phyloP scores from a whole-genome alignment of 2,329 filamentous ascomycete genomes.

The Venturia nashicola region DNA sequence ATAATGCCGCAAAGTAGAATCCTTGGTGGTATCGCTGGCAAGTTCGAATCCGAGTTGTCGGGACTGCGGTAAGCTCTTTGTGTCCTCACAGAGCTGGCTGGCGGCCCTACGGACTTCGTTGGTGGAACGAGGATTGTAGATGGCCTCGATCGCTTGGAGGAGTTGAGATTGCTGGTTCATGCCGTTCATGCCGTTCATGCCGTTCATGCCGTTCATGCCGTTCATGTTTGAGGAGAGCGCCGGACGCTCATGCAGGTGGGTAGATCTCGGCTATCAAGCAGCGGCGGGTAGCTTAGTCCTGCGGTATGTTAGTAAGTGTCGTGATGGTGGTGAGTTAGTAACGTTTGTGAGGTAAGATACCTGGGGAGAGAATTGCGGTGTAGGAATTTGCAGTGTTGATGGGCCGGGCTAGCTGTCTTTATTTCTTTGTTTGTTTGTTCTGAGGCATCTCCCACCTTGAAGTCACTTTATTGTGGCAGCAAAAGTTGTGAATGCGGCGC shows the following conservation, averaged over 20 bases:
- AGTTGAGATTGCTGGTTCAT: conserved; percentile 25
- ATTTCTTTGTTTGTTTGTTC: neutral
- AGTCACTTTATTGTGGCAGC: neutral
- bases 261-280: neutral
- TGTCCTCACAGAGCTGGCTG: conserved; percentile 70
- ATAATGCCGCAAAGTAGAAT: conserved; percentile 80
- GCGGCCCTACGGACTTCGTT: conserved; percentile 76
- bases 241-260: neutral
- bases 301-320: neutral
- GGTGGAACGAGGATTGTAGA: conserved; percentile 69
- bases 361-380: neutral
- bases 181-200: conserved; percentile 12
- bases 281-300: neutral
- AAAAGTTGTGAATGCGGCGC: neutral
- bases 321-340: neutral
- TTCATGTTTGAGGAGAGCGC: conserved; percentile 7
- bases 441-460: neutral
- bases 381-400: neutral
- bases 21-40: conserved; percentile 61
- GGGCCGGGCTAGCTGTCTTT: neutral
- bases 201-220: conserved; percentile 10
- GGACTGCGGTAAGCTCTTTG: conserved; percentile 69
- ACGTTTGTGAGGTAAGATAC: neutral
- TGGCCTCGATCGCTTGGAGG: conserved; percentile 72
- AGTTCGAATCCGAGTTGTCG: conserved; percentile 76